Evolutionary conservation across 805 yeast genomes (phyloP), one percentile per base, ranked within the genome.

Genomic region (Saccharomycopsis schoenii): DNA sequence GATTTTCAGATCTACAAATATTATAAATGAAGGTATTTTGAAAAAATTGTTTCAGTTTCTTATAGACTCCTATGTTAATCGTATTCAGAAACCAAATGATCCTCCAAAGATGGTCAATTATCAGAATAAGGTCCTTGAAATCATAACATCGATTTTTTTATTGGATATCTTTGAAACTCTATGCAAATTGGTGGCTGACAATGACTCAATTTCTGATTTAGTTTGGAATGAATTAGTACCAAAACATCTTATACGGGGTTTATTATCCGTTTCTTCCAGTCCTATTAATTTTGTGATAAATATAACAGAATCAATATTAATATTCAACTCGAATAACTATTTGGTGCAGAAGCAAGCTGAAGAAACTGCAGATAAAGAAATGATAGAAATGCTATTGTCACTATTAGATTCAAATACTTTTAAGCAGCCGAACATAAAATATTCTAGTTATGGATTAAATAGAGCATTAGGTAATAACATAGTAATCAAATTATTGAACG

Each of bases 1-100:
- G 5, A 76, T 71, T 21, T 88, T 83, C 70, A 75, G 88, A 67
- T 47, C 52, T 21, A 85, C 88, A 1, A 80, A 81, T 60, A 91
- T 93, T 0, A 76, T 85, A 1, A 74, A 73, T 21, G 70, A 67
- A 42, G 67, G 68, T 14, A 73, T 78, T 25, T 72, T 75, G 65
- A 75, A 67, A 65, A 55, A 65, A 70, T 14, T 51, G 9, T 21
- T 58, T 50, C 36, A 54, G 21, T 43, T 63, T 24, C 40, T 55
- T 19, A 17, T 51, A 21, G 15, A 25, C 21, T 25, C 36, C 19
- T 43, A 57, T 14, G 17, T 25, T 9, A 34, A 47, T 47, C 34
- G 21, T 15, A 47, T 47, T 10, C 52, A 47, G n/a, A 47, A 47
- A 21, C 52, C 52, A 9, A 47, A 47, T 47, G 52, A 47, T 19